phyloP scores from a whole-genome alignment of 768 basidiomycete species.

The Leucocoprinus sp. region DNA sequence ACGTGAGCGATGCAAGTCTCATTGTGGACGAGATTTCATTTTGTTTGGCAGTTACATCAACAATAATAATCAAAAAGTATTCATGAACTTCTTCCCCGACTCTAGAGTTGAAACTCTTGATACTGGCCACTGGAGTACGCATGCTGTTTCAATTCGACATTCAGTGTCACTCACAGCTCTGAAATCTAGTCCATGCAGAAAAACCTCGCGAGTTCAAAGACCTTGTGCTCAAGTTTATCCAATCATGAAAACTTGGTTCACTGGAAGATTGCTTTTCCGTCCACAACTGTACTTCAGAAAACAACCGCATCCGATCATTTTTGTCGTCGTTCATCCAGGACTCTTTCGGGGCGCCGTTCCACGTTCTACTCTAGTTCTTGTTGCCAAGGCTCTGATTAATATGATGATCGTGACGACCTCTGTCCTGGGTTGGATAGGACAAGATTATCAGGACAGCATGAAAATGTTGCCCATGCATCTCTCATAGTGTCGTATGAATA shows the following conservation, averaged over 20 bases:
- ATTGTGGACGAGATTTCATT: background rate
- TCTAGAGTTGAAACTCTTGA: conserved; percentile 57
- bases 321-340: too few relatives aligned
- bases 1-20: conserved; percentile 32
- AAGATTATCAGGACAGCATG: too few relatives aligned
- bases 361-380: too few relatives aligned
- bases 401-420: too few relatives aligned
- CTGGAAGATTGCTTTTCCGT: background rate
- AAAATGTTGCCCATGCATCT: too few relatives aligned
- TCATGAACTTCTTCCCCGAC: conserved; percentile 66
- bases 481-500: too few relatives aligned
- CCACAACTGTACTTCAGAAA: too few relatives aligned
- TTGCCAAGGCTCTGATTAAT: too few relatives aligned
- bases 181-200: conserved; percentile 67
- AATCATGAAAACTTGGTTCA: background rate
- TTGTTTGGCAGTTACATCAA: conserved; percentile 57
- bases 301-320: too few relatives aligned
- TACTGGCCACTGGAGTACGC: conserved; percentile 81
- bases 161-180: background rate
- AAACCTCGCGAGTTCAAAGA: conserved; percentile 55
- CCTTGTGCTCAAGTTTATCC: conserved; percentile 24
- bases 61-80: conserved; percentile 50
- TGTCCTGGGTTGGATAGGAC: too few relatives aligned
- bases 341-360: too few relatives aligned
- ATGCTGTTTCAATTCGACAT: background rate